phyloP scores from a whole-genome alignment of 257 asterid genomes.

The Scutellaria barbata region DNA sequence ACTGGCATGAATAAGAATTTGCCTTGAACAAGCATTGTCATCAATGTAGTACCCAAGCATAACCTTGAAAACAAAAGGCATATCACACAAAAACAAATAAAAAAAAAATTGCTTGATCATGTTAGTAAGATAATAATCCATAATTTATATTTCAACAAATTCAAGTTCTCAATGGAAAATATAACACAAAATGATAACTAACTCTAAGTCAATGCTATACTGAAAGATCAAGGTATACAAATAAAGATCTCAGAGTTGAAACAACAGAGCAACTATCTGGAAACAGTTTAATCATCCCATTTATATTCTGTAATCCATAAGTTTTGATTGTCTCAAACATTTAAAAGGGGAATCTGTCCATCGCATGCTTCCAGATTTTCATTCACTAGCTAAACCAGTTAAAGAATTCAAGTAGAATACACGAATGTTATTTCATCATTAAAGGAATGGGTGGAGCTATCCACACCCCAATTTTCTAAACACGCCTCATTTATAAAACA shows the following conservation, averaged over 20 bases:
- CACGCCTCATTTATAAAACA: no score
- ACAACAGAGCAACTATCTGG: not conserved
- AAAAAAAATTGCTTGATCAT: no score
- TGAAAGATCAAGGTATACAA: constrained; percentile 12
- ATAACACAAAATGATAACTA: constrained; percentile 1
- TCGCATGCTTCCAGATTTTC: constrained; percentile 31
- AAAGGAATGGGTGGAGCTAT: not conserved
- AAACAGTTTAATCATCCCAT: constrained; percentile 7
- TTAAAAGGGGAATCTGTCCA: constrained; percentile 1
- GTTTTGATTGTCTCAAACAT: not conserved
- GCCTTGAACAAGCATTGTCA: not conserved
- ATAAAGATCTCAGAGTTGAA: not conserved
- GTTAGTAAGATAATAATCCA: no score
- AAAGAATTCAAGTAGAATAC: constrained; percentile 21
- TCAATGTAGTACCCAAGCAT: no score
- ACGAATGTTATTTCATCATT: constrained; percentile 1
- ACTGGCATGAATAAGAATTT: no score
- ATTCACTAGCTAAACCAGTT: constrained; percentile 15
- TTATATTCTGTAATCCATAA: not conserved
- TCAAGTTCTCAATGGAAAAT: constrained; percentile 24
- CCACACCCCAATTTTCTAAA: no score
- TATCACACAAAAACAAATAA: no score
- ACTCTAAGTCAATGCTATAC: not conserved
- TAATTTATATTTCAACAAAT: constrained; percentile 28
- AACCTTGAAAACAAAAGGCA: no score